These are phyloP conservation scores for Chloranthus sessilifolius DNA, from an alignment of 164 flowering plant species.

Conservation along the genomic window DNA sequence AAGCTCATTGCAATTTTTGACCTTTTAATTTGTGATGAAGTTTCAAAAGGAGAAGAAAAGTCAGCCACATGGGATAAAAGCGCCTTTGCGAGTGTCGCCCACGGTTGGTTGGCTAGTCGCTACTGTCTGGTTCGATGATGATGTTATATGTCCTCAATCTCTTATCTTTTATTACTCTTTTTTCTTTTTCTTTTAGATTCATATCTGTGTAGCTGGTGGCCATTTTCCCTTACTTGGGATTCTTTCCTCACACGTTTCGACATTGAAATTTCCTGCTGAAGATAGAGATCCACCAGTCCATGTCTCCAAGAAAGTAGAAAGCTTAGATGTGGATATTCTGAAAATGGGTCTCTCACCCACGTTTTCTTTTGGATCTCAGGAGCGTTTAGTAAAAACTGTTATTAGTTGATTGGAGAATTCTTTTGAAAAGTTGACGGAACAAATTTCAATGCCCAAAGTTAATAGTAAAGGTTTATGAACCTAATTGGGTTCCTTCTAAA, in stretches of 20 bases:
- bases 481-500: too few relatives aligned
- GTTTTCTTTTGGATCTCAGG: too few relatives aligned
- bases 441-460: too few relatives aligned
- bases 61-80: slow-evolving; percentile 11
- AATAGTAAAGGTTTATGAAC: too few relatives aligned
- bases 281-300: background rate
- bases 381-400: too few relatives aligned
- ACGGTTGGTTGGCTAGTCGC: background rate
- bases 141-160: slow-evolving; percentile 1
- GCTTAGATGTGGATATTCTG: too few relatives aligned
- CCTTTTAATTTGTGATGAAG: background rate
- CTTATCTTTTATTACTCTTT: background rate
- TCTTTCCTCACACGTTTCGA: too few relatives aligned
- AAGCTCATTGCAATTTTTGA: slow-evolving; percentile 3
- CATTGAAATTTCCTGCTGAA: background rate
- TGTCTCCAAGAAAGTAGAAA: too few relatives aligned
- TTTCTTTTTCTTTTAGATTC: background rate
- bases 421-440: too few relatives aligned
- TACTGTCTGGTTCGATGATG: background rate
- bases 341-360: too few relatives aligned
- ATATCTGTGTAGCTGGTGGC: background rate
- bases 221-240: too few relatives aligned
- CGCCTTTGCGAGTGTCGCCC: background rate
- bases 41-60: slow-evolving; percentile 8
- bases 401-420: too few relatives aligned